phyloP scores from a whole-genome alignment of 2,329 filamentous ascomycete species.

The Tolypocladium cylindrosporum region DNA sequence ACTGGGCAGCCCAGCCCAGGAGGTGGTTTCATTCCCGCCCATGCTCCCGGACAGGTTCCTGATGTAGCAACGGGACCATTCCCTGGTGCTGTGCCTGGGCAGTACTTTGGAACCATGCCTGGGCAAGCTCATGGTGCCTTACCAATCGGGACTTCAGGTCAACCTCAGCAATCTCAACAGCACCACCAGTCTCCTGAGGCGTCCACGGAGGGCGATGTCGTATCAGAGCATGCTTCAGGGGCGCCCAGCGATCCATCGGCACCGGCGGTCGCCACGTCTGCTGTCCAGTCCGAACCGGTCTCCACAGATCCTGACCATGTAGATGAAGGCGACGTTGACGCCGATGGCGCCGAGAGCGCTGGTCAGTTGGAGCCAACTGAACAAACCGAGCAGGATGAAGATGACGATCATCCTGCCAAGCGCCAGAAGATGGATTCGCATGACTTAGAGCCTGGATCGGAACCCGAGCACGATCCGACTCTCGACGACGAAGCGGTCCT shows the following conservation, averaged over 20 bases:
- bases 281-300: neutral
- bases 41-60: neutral
- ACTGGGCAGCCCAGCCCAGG: conserved; percentile 4
- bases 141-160: neutral
- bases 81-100: neutral
- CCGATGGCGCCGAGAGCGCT: conserved; percentile 3
- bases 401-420: conserved; percentile 28
- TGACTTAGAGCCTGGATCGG: conserved; percentile 9
- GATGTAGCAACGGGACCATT: neutral
- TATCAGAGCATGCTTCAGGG: neutral
- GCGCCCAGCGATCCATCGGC: neutral
- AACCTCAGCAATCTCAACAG: neutral
- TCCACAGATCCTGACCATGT: neutral
- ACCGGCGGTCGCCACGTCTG: neutral
- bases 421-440: conserved; percentile 26
- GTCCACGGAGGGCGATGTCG: neutral
- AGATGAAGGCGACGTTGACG: neutral
- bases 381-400: conserved; percentile 14
- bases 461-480: conserved; percentile 19
- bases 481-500: conserved; percentile 40
- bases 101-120: neutral
- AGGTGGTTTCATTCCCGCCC: neutral
- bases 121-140: neutral
- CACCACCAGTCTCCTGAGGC: neutral
- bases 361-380: conserved; percentile 3